These are phyloP conservation scores for Rhizophagus sp. DNA, from an alignment of 192 early-diverging fungal genomes.

Conservation along the genomic window DNA sequence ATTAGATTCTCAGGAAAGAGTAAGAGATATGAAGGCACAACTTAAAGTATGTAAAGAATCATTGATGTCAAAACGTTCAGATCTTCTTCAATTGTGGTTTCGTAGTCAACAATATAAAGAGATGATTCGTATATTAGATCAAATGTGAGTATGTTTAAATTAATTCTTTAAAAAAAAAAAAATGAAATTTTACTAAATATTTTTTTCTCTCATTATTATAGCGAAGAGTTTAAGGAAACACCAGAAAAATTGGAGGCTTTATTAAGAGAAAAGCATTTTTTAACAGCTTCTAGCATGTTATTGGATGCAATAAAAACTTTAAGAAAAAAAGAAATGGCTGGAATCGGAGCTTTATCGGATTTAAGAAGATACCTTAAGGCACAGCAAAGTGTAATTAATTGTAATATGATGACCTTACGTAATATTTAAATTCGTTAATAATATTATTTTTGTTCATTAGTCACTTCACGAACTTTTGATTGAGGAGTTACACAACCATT, in stretches of 20 bases:
- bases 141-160: constrained; percentile 47
- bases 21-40: constrained; percentile 62
- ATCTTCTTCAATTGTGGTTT: constrained; percentile 68
- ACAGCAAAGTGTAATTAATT: constrained; percentile 47
- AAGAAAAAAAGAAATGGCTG: constrained; percentile 60
- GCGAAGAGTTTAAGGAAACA: constrained; percentile 67
- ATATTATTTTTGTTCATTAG: constrained; percentile 34
- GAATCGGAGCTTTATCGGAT: constrained; percentile 72
- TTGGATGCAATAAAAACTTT: constrained; percentile 64
- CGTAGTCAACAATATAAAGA: constrained; percentile 78
- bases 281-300: constrained; percentile 66
- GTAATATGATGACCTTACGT: not conserved
- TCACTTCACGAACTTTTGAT: constrained; percentile 61
- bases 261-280: constrained; percentile 66
- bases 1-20: constrained; percentile 61
- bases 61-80: constrained; percentile 61
- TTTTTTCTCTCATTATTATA: constrained; percentile 13
- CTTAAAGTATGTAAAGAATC: constrained; percentile 65
- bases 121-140: constrained; percentile 74
- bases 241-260: constrained; percentile 63
- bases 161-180: not conserved
- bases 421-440: not conserved
- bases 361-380: constrained; percentile 61
- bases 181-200: not conserved
- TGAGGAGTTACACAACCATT: constrained; percentile 76